These are phyloP conservation scores for Aspergillus cejpii DNA, from an alignment of 2,329 filamentous ascomycete species.

Conservation along the genomic window DNA sequence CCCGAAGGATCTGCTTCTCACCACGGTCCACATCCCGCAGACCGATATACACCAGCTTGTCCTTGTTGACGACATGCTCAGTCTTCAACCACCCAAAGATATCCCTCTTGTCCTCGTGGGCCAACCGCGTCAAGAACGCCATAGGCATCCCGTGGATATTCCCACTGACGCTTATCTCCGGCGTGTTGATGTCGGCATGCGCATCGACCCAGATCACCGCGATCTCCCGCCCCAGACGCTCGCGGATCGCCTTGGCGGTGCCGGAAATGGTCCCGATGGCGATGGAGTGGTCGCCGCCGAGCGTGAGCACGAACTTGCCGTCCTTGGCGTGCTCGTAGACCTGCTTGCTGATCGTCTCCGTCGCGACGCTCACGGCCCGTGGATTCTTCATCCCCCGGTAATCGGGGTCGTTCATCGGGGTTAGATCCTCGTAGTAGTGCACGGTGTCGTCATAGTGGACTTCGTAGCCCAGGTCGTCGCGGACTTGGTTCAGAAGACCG, in stretches of 20 bases:
- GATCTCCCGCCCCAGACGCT: slow-evolving; percentile 73
- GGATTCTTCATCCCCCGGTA: slow-evolving; percentile 94
- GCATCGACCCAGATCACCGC: slow-evolving; percentile 99
- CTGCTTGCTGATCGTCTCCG: slow-evolving; percentile 68
- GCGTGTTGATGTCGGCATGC: slow-evolving; percentile 95
- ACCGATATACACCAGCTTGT: slow-evolving; percentile 95
- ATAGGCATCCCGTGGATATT: slow-evolving; percentile 99
- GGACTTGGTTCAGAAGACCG: slow-evolving; percentile 76
- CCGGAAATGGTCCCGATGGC: slow-evolving; percentile 90
- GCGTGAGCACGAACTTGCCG: slow-evolving; percentile 82
- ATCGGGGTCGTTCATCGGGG: slow-evolving; percentile 64
- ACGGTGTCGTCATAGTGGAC: slow-evolving; percentile 77
- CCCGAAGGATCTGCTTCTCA: slow-evolving; percentile 85
- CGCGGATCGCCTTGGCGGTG: slow-evolving; percentile 75
- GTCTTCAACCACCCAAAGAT: slow-evolving; percentile 85
- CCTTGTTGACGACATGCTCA: slow-evolving; percentile 53
- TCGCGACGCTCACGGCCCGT: slow-evolving; percentile 76
- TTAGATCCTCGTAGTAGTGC: slow-evolving; percentile 71
- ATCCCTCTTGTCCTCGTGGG: slow-evolving; percentile 66
- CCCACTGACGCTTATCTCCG: slow-evolving; percentile 79
- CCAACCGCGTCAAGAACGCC: slow-evolving; percentile 79
- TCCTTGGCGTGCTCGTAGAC: slow-evolving; percentile 79
- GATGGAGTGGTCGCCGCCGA: slow-evolving; percentile 94
- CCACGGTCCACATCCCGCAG: slow-evolving; percentile 85
- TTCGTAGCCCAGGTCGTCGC: slow-evolving; percentile 79